Base-by-base conservation (phyloP, 495 filamentous ascomycete species). In the Tricharina praecox region DNA sequence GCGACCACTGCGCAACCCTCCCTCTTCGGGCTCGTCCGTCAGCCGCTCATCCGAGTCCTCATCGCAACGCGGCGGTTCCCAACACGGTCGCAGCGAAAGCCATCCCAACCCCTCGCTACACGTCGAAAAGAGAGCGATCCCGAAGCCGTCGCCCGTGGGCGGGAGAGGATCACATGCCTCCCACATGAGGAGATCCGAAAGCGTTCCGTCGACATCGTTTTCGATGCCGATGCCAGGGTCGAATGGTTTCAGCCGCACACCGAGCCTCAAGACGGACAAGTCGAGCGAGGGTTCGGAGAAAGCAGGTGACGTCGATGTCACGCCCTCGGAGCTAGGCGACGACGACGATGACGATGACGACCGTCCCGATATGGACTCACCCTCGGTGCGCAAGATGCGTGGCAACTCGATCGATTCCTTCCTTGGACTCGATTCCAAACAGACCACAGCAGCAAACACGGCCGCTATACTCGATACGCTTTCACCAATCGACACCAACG, bases 351-450 rank as follows among this genome's bases (percentile, higher is more conserved):
- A n/a, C 5, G 5, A 37, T 21, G 19, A 25, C 2, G 15, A 15
- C 15, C 9, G 13, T 8, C 8, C 28, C 5, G 13, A 32, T 5
- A 32, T 32, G 7, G 9, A 37, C 39, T 20, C 26, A 4, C 26
- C 43, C 15, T 33, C 26, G 10, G 9, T 28, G 5, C 25, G 43
- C 15, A 32, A 18, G 4, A 16, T 11, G 13, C 43, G 43, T 18
- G 43, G 11, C 10, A 20, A 46, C 24, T 46, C 43, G 9, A 35
- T 46, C 15, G 43, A 46, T 46, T 46, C 43, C 25, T 46, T 46
- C 19, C 25, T 46, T 16, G 43, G 28, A 16, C 11, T 40, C 15
- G 10, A 15, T 16, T 40, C 37, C 37, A 32, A 32, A 32, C 28
- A 7, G 7, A n/a, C n/a, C n/a, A n/a, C n/a, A n/a, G n/a, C n/a